Percentiles rank a stretch among this genome's conserved stretches.
Evolutionary conservation across 805 yeast genomes (phyloP).

Genomic region (Sungouiozyma ichnusensis): DNA sequence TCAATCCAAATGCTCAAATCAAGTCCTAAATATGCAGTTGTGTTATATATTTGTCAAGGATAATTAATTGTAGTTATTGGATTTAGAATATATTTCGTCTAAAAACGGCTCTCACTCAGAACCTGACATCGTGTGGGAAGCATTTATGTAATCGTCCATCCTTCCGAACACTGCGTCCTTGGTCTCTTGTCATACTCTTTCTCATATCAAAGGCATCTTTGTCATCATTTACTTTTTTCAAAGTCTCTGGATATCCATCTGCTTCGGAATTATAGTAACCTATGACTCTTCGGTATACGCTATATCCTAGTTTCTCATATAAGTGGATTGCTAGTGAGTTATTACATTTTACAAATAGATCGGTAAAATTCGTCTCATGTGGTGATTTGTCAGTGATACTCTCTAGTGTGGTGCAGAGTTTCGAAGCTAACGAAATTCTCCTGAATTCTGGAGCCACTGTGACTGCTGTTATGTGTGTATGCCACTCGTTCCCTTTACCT

Average conservation of each 20-base stretch:
- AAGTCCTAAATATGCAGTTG: too few species aligned
- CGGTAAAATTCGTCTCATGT: conserved; percentile 74
- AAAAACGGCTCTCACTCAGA: too few species aligned
- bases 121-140: conserved; percentile 55
- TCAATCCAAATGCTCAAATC: too few species aligned
- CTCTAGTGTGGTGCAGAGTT: conserved; percentile 64
- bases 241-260: conserved; percentile 33
- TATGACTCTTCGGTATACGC: conserved; percentile 75
- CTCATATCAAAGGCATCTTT: conserved; percentile 88
- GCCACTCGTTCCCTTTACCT: conserved; percentile 82
- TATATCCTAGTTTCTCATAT: conserved; percentile 80
- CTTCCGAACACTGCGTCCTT: conserved; percentile 39
- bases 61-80: too few species aligned
- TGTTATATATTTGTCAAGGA: too few species aligned
- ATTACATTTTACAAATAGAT: conserved; percentile 82
- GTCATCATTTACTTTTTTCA: conserved; percentile 46
- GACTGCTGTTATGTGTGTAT: conserved; percentile 92
- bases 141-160: conserved; percentile 54
- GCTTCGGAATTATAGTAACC: conserved; percentile 65
- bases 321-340: conserved; percentile 69
- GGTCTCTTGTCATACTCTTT: conserved; percentile 49
- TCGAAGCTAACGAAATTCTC: conserved; percentile 76
- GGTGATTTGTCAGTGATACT: conserved; percentile 68
- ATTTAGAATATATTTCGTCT: too few species aligned
- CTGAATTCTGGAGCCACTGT: conserved; percentile 78